Conservation (phyloP, 345 rosid genomes). For the Camelina sativa region DNA sequence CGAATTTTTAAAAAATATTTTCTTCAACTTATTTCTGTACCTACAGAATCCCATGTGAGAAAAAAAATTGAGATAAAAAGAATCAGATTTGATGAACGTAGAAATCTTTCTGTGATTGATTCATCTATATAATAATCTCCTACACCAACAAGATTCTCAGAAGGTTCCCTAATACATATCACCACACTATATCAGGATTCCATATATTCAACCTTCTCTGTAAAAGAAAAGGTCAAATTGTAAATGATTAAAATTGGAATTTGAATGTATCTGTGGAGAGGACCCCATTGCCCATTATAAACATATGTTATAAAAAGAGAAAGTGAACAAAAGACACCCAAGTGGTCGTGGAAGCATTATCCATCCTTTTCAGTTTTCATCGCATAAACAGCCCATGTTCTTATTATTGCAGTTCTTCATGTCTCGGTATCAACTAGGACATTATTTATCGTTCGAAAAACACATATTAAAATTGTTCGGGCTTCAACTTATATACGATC, state of each 20-base stretch:
- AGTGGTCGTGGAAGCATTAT: slow-evolving; percentile 40
- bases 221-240: not conserved
- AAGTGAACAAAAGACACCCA: slow-evolving; percentile 29
- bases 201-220: not conserved
- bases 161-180: not conserved
- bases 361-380: not conserved
- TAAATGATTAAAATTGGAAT: slow-evolving; percentile 15
- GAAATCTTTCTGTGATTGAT: not conserved
- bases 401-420: slow-evolving; percentile 24
- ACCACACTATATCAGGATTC: not conserved
- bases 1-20: too few species aligned
- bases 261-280: not conserved
- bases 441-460: not conserved
- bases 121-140: not conserved
- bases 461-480: slow-evolving; percentile 13
- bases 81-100: slow-evolving; percentile 19
- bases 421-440: slow-evolving; percentile 12
- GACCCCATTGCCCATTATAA: slow-evolving; percentile 40
- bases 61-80: not conserved
- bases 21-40: too few species aligned
- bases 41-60: not conserved
- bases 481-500: not conserved
- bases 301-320: slow-evolving; percentile 19
- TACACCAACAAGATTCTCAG: not conserved
- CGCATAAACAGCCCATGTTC: slow-evolving; percentile 24